These are phyloP conservation scores for Hibiscus tridactylites DNA, from an alignment of 345 rosid genomes.

Conservation along the genomic window DNA sequence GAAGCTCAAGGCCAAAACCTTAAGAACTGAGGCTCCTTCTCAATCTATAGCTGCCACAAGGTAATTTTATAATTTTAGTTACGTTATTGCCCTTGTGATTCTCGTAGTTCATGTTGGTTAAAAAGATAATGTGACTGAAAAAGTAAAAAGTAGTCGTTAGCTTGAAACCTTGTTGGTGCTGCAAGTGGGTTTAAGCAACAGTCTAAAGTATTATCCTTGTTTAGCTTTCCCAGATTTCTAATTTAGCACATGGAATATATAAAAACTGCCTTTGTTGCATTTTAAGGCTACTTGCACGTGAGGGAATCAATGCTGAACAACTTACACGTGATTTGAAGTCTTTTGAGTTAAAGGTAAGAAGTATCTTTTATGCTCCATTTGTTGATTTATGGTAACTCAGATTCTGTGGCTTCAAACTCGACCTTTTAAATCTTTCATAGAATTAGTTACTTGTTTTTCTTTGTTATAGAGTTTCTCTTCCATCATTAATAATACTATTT, in stretches of 20 bases:
- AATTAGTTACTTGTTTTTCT: neutral
- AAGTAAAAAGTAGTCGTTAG: constrained; percentile 3
- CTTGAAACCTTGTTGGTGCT: neutral
- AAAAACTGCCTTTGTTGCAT: constrained; percentile 1
- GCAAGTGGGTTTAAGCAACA: neutral
- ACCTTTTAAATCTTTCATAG: neutral
- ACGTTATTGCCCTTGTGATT: neutral
- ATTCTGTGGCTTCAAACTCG: constrained; percentile 2
- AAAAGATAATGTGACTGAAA: neutral
- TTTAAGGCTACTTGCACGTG: constrained; percentile 85
- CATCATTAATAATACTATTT: neutral
- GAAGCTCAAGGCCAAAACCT: constrained; percentile 90
- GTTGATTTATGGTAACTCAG: neutral
- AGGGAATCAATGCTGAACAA: constrained; percentile 96
- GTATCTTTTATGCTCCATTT: neutral
- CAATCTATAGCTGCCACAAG: constrained; percentile 94
- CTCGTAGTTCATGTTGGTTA: neutral
- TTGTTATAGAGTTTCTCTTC: neutral
- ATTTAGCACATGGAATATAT: neutral
- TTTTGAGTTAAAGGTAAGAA: constrained; percentile 79
- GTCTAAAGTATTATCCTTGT: neutral
- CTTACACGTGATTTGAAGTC: constrained; percentile 93
- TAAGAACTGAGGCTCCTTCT: constrained; percentile 86
- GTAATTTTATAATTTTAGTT: constrained; percentile 23
- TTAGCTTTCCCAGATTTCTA: constrained; percentile 3